Evolutionary conservation across 169 alveolate genomes (phyloP).

Genomic region (Plasmodium cynomolgi): DNA sequence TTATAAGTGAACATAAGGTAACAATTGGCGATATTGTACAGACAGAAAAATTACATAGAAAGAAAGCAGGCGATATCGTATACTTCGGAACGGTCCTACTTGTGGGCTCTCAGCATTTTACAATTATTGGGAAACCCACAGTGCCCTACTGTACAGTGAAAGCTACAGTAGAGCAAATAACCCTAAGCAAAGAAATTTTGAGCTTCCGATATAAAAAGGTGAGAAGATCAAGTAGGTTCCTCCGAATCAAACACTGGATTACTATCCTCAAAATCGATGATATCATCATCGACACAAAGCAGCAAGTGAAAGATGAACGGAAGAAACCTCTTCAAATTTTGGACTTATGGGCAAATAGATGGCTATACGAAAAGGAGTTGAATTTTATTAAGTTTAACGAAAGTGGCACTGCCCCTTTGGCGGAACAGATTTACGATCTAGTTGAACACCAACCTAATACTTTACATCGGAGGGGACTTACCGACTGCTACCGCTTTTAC

Average conservation of each 20-base stretch:
- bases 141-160: constrained; percentile 90
- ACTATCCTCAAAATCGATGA: constrained; percentile 87
- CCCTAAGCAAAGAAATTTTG: constrained; percentile 88
- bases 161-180: constrained; percentile 90
- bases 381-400: constrained; percentile 79
- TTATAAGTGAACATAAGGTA: constrained; percentile 84
- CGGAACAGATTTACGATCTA: constrained; percentile 76
- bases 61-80: constrained; percentile 86
- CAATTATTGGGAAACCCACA: constrained; percentile 92
- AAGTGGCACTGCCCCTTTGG: constrained; percentile 36
- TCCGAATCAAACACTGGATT: constrained; percentile 89
- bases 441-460: constrained; percentile 84
- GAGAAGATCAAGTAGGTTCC: constrained; percentile 87
- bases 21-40: constrained; percentile 91
- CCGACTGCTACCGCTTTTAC: constrained; percentile 77
- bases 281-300: constrained; percentile 80
- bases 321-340: constrained; percentile 80
- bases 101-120: constrained; percentile 89
- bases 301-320: constrained; percentile 72
- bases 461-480: constrained; percentile 80
- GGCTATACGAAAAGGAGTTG: constrained; percentile 88
- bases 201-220: constrained; percentile 88
- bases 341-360: constrained; percentile 91
- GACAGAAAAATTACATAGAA: constrained; percentile 87
- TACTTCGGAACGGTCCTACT: constrained; percentile 90